Base-by-base conservation (phyloP, 768 basidiomycete species). In the Piloderma croceum region DNA sequence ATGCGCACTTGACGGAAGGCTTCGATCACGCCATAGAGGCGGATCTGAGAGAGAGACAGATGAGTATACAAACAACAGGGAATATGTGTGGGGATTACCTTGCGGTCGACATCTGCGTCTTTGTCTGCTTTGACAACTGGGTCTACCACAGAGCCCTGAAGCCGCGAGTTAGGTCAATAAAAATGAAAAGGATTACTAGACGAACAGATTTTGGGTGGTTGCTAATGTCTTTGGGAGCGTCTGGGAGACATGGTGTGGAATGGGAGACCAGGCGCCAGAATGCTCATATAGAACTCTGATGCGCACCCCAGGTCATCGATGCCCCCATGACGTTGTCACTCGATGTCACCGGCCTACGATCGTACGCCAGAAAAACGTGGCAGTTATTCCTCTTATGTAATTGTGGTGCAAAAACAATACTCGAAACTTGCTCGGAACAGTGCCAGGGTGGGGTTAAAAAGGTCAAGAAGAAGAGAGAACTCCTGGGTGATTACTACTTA, bases 1-100 rank as follows among this genome's bases (percentile, higher is more conserved):
- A 87, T 68, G 42, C 81, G 80, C 18, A 86, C 88, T 37, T 80
- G 69, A 34, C 86, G 74, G 56, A 96, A 78, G 0, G 90, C 91
- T 49, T 84, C 68, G 45, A 96, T 70, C 40, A 86, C 77, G 49
- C 83, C 88, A 54, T 83, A 93, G 32, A 94, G 65, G 38, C 77
- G 77, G 40, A 94, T 70, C 77, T 81, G 12, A 39, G 43, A 3
- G 36, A 3, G 12, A 2, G 7, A 15, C 23, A 6, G 45, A 7
- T 42, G 24, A 24, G 24, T 36, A 15, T 10, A 45, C 38, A 38
- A 39, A 12, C 13, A 29, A 19, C 40, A 29, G 17, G 18, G 5
- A 11, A 18, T 18, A 15, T 15, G 21, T 15, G 32, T 13, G 11
- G 3, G 13, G 31, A 52, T 19, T 27, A 74, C 74, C 69, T 94